These are phyloP conservation scores for Tuber aestivum DNA, from an alignment of 495 filamentous ascomycete genomes.

Conservation along the genomic window DNA sequence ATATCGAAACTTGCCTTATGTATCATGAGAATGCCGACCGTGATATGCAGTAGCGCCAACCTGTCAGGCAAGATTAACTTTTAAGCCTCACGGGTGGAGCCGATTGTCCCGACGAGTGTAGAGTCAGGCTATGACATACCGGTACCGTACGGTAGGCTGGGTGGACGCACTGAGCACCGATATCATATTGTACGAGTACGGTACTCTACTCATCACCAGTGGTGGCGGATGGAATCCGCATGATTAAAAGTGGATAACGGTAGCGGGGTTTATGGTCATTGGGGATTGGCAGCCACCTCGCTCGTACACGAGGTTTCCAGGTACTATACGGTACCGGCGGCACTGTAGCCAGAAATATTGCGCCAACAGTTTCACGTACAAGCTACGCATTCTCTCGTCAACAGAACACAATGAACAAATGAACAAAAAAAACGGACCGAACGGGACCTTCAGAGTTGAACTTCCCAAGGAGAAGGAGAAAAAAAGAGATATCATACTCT, in stretches of 20 bases:
- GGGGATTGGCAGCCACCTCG: neutral
- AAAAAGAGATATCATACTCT: neutral
- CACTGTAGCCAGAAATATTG: neutral
- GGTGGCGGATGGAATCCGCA: neutral
- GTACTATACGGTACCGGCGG: too few species aligned
- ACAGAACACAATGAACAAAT: neutral
- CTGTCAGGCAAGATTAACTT: neutral
- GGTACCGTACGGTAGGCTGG: neutral
- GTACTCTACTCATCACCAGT: too few species aligned
- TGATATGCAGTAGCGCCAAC: neutral
- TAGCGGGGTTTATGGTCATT: neutral
- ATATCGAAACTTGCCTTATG: neutral
- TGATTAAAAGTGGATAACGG: neutral
- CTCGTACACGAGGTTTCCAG: neutral
- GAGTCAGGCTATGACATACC: too few species aligned
- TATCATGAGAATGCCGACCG: neutral
- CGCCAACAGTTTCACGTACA: neutral
- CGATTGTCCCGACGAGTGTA: neutral
- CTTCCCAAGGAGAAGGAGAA: neutral
- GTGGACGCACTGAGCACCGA: neutral
- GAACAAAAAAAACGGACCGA: neutral
- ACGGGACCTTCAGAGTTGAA: neutral
- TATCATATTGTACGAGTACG: too few species aligned
- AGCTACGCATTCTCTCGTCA: neutral
- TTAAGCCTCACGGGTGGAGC: neutral